phyloP scores from a whole-genome alignment of 208 protist species.

The Trypanosoma boissoni region DNA sequence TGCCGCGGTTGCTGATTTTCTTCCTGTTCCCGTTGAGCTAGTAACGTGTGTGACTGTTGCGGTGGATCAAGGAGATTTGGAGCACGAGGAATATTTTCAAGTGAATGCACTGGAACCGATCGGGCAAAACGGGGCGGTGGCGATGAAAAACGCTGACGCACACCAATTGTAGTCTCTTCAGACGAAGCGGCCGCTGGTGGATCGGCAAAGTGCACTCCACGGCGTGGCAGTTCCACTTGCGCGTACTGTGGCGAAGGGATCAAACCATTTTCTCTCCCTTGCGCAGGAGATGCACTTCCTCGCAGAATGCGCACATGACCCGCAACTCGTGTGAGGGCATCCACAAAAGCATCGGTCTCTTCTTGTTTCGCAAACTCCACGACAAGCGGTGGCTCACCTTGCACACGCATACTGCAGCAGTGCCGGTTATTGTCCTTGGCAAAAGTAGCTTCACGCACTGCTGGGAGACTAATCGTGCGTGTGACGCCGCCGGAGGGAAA shows the following conservation, averaged over 20 bases:
- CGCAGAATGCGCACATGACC: conserved; percentile 1
- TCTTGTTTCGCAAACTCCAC: conserved; percentile 9
- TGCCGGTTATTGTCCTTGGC: not conserved
- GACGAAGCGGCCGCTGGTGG: not conserved
- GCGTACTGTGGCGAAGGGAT: too few relatives aligned
- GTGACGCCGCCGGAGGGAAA: conserved; percentile 47
- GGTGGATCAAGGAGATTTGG: not conserved
- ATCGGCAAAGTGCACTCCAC: conserved; percentile 10
- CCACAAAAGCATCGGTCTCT: conserved; percentile 1
- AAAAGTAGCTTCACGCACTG: conserved; percentile 5
- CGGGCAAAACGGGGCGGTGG: too few relatives aligned
- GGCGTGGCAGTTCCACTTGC: not conserved
- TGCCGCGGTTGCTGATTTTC: too few relatives aligned
- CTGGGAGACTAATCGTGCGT: conserved; percentile 29
- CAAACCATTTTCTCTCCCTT: conserved; percentile 1
- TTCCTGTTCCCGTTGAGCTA: too few relatives aligned
- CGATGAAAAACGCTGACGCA: not conserved
- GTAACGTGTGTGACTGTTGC: not conserved
- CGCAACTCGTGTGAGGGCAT: conserved; percentile 4
- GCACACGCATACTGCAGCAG: conserved; percentile 10
- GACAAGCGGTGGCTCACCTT: not conserved
- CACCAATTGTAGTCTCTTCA: not conserved
- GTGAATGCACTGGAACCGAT: conserved; percentile 10
- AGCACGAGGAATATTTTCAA: too few relatives aligned
- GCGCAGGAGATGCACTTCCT: not conserved